Evolutionary conservation across 352 stramenopile species (phyloP).

Genomic region (Pythium aquatile): DNA sequence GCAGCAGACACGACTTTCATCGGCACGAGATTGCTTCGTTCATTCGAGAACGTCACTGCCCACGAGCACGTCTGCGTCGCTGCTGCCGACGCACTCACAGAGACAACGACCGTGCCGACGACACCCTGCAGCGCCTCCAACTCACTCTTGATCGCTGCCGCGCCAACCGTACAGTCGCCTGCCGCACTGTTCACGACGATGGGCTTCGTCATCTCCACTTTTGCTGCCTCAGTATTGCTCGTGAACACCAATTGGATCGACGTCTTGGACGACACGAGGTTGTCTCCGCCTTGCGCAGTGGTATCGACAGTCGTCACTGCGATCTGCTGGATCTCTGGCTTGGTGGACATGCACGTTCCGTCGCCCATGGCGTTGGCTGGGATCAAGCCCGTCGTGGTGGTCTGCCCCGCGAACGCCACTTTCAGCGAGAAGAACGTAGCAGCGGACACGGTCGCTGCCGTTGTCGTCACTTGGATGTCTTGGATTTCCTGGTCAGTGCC

Average conservation of each 20-base stretch:
- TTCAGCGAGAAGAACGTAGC: conserved; percentile 48
- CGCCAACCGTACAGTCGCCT: conserved; percentile 81
- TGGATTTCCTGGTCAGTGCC: conserved; percentile 72
- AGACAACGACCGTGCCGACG: conserved; percentile 48
- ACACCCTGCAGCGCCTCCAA: conserved; percentile 46
- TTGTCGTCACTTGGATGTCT: conserved; percentile 57
- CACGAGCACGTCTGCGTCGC: conserved; percentile 83
- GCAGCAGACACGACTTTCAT: conserved; percentile 59
- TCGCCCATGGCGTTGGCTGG: conserved; percentile 64
- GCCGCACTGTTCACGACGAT: conserved; percentile 81
- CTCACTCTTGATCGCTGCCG: conserved; percentile 44
- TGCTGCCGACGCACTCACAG: conserved; percentile 32
- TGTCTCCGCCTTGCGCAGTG: conserved; percentile 86
- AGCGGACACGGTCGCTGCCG: conserved; percentile 30
- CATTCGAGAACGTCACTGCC: conserved; percentile 88
- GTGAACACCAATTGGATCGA: conserved; percentile 90
- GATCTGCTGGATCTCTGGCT: conserved; percentile 89
- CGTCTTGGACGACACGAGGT: conserved; percentile 81
- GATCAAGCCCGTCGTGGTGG: conserved; percentile 79
- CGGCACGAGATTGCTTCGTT: conserved; percentile 82
- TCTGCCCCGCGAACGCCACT: conserved; percentile 43
- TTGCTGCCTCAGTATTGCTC: conserved; percentile 48
- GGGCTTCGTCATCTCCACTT: conserved; percentile 57
- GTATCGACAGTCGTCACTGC: conserved; percentile 89
- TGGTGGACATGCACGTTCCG: conserved; percentile 58